Conservation (phyloP, 2,329 filamentous ascomycete species). For the Xylariaceae sp. region DNA sequence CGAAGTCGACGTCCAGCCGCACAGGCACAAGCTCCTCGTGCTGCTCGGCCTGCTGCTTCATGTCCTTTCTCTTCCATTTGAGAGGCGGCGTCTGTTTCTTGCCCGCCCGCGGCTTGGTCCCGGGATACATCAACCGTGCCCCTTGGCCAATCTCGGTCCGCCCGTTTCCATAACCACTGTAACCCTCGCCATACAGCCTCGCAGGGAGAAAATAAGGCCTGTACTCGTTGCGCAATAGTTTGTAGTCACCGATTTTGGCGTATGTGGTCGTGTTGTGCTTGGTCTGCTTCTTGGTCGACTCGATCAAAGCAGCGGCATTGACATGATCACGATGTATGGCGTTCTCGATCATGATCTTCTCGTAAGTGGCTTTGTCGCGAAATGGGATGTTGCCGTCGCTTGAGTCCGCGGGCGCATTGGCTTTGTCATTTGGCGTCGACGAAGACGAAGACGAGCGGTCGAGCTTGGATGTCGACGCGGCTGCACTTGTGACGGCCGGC, state of each 20-base stretch:
- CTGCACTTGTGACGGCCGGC: conserved; percentile 21
- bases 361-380: conserved; percentile 53
- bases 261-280: conserved; percentile 58
- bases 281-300: conserved; percentile 49
- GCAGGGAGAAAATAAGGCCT: conserved; percentile 51
- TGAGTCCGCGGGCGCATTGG: conserved; percentile 31
- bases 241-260: conserved; percentile 66
- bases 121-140: conserved; percentile 72
- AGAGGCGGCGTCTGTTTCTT: conserved; percentile 68
- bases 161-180: conserved; percentile 83
- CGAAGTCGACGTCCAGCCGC: conserved; percentile 87
- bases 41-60: conserved; percentile 80
- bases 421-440: conserved; percentile 30
- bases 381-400: conserved; percentile 31
- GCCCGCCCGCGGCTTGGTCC: conserved; percentile 68
- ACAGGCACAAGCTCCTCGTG: conserved; percentile 88
- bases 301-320: conserved; percentile 47
- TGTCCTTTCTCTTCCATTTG: conserved; percentile 71
- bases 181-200: conserved; percentile 66
- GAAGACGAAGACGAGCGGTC: conserved; percentile 31
- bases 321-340: conserved; percentile 51
- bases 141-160: conserved; percentile 66
- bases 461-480: conserved; percentile 27
- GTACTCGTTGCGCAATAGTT: conserved; percentile 51
- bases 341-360: conserved; percentile 49